phyloP scores from a whole-genome alignment of 1,139 yeast species.

The Candida frijolesensis region DNA sequence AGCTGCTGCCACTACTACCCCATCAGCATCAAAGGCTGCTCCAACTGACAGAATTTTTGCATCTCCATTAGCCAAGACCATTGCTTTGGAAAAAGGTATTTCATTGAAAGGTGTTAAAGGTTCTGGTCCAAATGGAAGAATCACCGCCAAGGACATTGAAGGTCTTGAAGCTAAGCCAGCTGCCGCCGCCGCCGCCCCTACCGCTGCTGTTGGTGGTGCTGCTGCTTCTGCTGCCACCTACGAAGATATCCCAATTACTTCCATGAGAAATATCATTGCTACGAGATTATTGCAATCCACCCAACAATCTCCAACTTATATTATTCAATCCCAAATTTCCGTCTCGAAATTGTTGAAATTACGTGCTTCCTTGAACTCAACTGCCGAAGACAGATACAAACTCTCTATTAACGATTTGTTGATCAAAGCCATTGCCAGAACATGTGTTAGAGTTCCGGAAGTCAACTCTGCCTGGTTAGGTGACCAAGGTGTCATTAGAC shows the following conservation, averaged over 20 bases:
- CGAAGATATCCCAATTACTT: slow-evolving; percentile 83
- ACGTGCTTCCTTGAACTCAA: slow-evolving; percentile 84
- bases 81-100: slow-evolving; percentile 92
- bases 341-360: slow-evolving; percentile 90
- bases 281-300: slow-evolving; percentile 85
- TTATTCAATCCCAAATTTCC: slow-evolving; percentile 82
- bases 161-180: slow-evolving; percentile 46
- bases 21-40: slow-evolving; percentile 23
- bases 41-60: slow-evolving; percentile 77
- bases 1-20: slow-evolving; percentile 33
- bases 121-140: slow-evolving; percentile 94
- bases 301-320: slow-evolving; percentile 86
- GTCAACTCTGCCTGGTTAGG: slow-evolving; percentile 95
- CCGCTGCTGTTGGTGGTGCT: slow-evolving; percentile 45
- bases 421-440: slow-evolving; percentile 91
- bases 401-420: slow-evolving; percentile 92
- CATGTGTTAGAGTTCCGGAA: slow-evolving; percentile 88
- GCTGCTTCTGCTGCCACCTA: slow-evolving; percentile 57
- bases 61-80: slow-evolving; percentile 90
- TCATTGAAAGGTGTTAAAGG: slow-evolving; percentile 85
- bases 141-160: slow-evolving; percentile 88
- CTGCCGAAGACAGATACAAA: slow-evolving; percentile 86
- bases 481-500: slow-evolving; percentile 86
- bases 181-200: slow-evolving; percentile 42
- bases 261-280: slow-evolving; percentile 95